Conservation (phyloP, 352 stramenopile genomes). For the Plasmopara viticola region DNA sequence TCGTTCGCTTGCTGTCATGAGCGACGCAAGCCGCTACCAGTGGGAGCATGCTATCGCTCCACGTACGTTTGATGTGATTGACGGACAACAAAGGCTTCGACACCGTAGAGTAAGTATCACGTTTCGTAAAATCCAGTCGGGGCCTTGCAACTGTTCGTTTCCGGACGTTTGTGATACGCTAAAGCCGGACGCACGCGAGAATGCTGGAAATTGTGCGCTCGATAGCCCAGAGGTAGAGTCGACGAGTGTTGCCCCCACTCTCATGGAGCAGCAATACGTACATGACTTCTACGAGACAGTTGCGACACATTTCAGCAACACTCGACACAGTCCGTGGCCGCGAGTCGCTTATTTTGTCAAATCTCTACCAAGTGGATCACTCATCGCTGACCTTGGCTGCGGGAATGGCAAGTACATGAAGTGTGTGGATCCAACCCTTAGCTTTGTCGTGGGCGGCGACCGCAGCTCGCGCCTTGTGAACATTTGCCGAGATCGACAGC, state of each 20-base stretch:
- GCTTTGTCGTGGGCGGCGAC: constrained; percentile 53
- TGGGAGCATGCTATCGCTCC: constrained; percentile 86
- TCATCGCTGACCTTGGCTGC: constrained; percentile 78
- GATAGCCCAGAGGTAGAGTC: constrained; percentile 1
- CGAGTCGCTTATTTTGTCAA: constrained; percentile 63
- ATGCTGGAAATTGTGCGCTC: constrained; percentile 1
- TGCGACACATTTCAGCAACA: constrained; percentile 78
- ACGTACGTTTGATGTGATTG: constrained; percentile 81
- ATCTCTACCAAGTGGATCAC: constrained; percentile 42
- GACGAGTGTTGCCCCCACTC: constrained; percentile 38
- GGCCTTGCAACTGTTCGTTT: constrained; percentile 61
- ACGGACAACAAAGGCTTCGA: constrained; percentile 55
- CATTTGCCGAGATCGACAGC: constrained; percentile 50
- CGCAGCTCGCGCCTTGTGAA: constrained; percentile 53
- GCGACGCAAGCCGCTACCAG: constrained; percentile 72
- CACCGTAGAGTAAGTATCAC: constrained; percentile 78
- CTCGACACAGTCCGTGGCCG: constrained; percentile 81
- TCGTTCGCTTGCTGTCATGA: constrained; percentile 81
- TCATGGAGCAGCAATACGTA: constrained; percentile 74
- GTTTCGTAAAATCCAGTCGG: constrained; percentile 78
- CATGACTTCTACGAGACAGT: constrained; percentile 85
- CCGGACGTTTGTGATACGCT: constrained; percentile 59
- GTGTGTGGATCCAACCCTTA: constrained; percentile 47
- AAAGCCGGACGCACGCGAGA: constrained; percentile 14
- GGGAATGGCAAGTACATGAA: constrained; percentile 89